Evolutionary conservation across 2,329 filamentous ascomycete genomes (phyloP).

Genomic region (Trichoderma aggressivum): DNA sequence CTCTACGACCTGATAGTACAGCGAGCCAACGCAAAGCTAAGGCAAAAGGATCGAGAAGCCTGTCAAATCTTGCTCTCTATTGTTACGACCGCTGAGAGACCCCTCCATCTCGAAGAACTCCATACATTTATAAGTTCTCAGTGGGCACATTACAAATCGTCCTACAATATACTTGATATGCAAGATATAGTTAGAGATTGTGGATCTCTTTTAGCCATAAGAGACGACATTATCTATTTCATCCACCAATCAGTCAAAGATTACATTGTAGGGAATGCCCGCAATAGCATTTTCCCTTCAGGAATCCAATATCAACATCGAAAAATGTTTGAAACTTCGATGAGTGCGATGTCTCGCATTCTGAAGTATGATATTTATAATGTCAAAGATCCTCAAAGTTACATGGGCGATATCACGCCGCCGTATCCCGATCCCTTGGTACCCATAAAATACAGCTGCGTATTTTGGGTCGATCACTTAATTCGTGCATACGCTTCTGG

Average conservation of each 20-base stretch:
- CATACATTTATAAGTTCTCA: background rate
- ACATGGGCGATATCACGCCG: accelerated
- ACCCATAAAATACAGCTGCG: background rate
- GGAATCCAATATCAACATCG: background rate
- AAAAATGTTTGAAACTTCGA: background rate
- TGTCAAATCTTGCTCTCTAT: background rate
- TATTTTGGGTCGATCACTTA: background rate
- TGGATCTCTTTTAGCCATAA: background rate
- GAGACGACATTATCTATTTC: background rate
- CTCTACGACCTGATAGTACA: background rate
- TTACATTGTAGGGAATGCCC: background rate
- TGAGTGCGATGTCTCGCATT: background rate
- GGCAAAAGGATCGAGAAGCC: background rate
- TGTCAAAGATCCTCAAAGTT: background rate
- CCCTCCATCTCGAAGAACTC: background rate
- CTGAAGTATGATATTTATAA: background rate
- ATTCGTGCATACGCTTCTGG: background rate
- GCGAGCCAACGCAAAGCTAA: background rate
- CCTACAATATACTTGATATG: background rate
- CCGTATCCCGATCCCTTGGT: background rate
- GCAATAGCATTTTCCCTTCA: background rate
- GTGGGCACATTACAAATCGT: background rate
- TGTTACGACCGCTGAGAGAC: background rate
- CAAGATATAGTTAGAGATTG: background rate
- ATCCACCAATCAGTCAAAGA: background rate